Conservation (phyloP, 2,329 filamentous ascomycete species). For the Pleomassaria siparia region DNA sequence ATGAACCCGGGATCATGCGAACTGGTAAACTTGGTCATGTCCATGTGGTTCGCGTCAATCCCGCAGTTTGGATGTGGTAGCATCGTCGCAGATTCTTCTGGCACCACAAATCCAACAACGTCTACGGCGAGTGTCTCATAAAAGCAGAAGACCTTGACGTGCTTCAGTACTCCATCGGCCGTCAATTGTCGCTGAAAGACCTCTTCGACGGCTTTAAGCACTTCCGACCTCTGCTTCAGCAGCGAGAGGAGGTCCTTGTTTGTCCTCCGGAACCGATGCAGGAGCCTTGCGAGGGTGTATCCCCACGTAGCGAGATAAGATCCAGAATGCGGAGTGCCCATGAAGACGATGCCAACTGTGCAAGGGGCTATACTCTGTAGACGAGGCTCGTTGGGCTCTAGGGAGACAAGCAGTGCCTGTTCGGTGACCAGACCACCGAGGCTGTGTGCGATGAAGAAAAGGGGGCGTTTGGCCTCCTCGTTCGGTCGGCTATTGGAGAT, state of each 20-base stretch:
- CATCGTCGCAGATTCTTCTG: constrained; percentile 28
- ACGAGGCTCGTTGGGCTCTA: constrained; percentile 21
- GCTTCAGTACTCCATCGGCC: too few species aligned
- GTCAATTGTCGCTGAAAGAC: too few species aligned
- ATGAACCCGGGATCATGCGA: too few species aligned
- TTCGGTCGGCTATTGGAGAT: constrained; percentile 18
- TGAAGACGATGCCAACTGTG: constrained; percentile 37
- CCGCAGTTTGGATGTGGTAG: constrained; percentile 33
- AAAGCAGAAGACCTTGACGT: constrained; percentile 33
- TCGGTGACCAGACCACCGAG: constrained; percentile 33
- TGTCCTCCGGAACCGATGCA: constrained; percentile 28
- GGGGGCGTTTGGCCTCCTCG: constrained; percentile 18
- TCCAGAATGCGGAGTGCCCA: constrained; percentile 43
- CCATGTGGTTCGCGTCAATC: constrained; percentile 25
- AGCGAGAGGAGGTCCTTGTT: constrained; percentile 17
- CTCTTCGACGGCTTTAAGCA: constrained; percentile 25
- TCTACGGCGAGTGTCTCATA: constrained; percentile 28
- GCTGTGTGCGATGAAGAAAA: constrained; percentile 36
- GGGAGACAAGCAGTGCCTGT: constrained; percentile 12
- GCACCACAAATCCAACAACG: constrained; percentile 18
- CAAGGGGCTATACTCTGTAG: constrained; percentile 22
- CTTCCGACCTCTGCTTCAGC: constrained; percentile 21
- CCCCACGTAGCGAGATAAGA: constrained; percentile 33
- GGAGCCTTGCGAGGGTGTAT: constrained; percentile 23
- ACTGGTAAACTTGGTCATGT: constrained; percentile 32